Evolutionary conservation across 139 green algal genomes (phyloP), one percentile per base, ranked within the genome.

Genomic region (Nannochloris sp.): DNA sequence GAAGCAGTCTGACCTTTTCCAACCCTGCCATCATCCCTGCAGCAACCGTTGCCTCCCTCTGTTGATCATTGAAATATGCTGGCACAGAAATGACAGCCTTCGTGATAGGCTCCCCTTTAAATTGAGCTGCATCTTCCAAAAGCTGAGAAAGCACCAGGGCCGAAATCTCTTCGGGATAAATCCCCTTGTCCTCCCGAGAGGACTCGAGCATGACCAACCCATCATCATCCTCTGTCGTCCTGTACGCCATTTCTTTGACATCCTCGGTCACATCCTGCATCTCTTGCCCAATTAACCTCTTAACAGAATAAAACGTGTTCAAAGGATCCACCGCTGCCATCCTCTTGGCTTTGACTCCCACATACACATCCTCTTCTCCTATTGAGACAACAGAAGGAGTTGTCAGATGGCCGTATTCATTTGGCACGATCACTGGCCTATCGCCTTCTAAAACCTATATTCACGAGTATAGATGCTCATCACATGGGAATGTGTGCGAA

Each of bases 51-150:
- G 89, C 89, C 28, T 90, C 80, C 9, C 80, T 64, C 72, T 93
- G 83, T 8, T 62, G 63, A 1, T 88, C 82, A 40, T 79, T 68
- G 56, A 95, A 96, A 75, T 96, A 96, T 3, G 89, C 89, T 2
- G 89, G 89, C 57, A 95, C 89, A 0, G 82, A 89, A 20, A 96
- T 89, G 20, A 96, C 89, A 1, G 89, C 89, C 58, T 89, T 88
- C 25, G 14, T 82, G 16, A 90, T 66, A 2, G 31, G 44, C 4
- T 63, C 56, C 5, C 49, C 56, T 31, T 75, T 67, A 10, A 37
- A 31, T 30, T 76, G 63, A 9, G 85, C 87, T 29, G 85, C 80
- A 53, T 53, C 46, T 3, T 67, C 50, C 49, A 92, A 50, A 64
- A 93, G 73, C 61, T 85, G 71, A 0, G 51, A 43, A 26, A 93